Base-by-base conservation (phyloP, 768 basidiomycete species). In the Gelatoporia subvermispora region DNA sequence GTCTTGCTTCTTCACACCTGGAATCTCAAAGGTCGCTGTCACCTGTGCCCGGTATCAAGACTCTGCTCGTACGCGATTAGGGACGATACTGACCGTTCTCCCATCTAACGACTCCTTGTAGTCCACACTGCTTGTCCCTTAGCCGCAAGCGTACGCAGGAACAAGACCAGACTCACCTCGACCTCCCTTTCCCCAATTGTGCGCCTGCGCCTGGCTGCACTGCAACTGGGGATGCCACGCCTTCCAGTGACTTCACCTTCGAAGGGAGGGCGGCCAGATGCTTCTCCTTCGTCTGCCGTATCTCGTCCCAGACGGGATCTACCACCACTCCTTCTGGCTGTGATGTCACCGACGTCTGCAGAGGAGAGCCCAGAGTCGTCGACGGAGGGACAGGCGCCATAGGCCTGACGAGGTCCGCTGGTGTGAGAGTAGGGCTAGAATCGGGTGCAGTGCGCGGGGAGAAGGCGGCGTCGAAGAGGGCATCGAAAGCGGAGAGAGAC, bases 61-160 rank as follows among this genome's bases (percentile, higher is more conserved):
- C 28, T 18, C 22, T 45, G 13, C 45, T 35, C 43, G 35, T 22
- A 7, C 24, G 38, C 40, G 35, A n/a, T n/a, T n/a, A n/a, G n/a
- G n/a, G 24, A 48, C 22, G 48, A 61, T 7, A 46, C 13, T 18
- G 25, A 74, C 74, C 38, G 64, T 79, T 59, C 76, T 77, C 43
- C 85, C 84, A 53, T 85, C 86, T 45, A 73, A 72, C 20, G 85
- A 84, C 68, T 87, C 84, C 55, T 78, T 81, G 62, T 85, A 79
- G 55, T 76, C 79, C 53, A 83, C 81, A 58, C 85, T 86, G 56
- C 1, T 16, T 8, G 16, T 35, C 44, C 44, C 38, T 13, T 23
- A 43, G 40, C 38, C 21, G 24, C 23, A n/a, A 35, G 18, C 21
- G 31, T 24, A 41, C 15, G 31, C 5, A 25, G 9, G 23, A 47